Percentiles rank a stretch among this genome's conserved stretches.
phyloP scores from a whole-genome alignment of 2,329 filamentous ascomycete genomes.

The Hypoxylon sp. region DNA sequence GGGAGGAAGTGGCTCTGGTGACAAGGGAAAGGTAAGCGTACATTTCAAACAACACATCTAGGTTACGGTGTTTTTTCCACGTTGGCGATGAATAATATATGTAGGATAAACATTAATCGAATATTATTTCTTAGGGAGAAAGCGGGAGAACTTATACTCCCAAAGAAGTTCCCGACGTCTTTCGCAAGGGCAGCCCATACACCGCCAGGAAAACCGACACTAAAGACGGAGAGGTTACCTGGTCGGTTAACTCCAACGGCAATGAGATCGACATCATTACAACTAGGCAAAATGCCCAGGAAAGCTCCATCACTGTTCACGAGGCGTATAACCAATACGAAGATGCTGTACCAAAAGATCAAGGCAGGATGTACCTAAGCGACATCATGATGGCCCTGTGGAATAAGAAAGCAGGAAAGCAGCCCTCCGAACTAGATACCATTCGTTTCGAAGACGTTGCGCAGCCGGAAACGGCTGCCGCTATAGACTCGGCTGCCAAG shows the following conservation, averaged over 20 bases:
- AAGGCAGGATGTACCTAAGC: background rate
- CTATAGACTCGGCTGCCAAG: background rate
- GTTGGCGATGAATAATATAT: background rate
- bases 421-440: background rate
- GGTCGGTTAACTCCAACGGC: background rate
- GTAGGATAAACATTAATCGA: background rate
- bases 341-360: background rate
- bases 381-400: background rate
- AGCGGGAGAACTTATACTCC: background rate
- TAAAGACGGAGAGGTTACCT: background rate
- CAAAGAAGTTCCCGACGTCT: background rate
- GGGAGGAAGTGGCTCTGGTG: background rate
- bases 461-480: background rate
- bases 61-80: background rate
- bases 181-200: background rate
- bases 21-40: background rate
- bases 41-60: background rate
- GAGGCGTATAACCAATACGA: background rate
- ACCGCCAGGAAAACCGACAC: background rate
- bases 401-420: background rate
- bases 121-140: background rate
- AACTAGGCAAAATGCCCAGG: background rate
- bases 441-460: background rate
- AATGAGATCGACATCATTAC: background rate
- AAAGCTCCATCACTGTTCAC: background rate